Percentiles rank a stretch among this genome's conserved stretches.
Evolutionary conservation across 257 asterid genomes (phyloP).

Genomic region (Scutellaria galericulata): DNA sequence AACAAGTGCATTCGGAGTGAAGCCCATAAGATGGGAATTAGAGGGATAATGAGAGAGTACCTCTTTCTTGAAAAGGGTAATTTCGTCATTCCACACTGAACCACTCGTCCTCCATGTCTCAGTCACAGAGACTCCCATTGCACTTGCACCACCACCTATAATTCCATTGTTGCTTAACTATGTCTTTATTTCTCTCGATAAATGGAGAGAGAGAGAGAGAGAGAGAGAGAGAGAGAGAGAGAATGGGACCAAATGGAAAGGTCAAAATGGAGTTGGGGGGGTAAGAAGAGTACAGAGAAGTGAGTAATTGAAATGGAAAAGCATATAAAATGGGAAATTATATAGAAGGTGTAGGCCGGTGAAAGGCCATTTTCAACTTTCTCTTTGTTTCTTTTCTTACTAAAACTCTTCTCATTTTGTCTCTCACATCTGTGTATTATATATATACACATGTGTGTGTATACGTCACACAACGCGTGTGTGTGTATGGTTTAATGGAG

Average conservation of each 20-base stretch:
- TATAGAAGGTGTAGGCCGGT: slow-evolving; percentile 49
- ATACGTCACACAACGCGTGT: background rate
- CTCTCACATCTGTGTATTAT: slow-evolving; percentile 5
- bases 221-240: slow-evolving; percentile 12
- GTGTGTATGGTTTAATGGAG: no score
- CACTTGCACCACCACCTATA: slow-evolving; percentile 17
- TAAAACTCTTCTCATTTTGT: slow-evolving; percentile 33
- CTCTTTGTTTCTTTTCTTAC: slow-evolving; percentile 48
- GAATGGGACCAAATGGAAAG: background rate
- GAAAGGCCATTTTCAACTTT: slow-evolving; percentile 69
- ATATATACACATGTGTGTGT: no score
- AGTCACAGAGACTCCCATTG: background rate
- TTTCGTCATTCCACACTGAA: slow-evolving; percentile 42
- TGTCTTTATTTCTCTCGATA: no score
- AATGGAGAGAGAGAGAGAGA: no score
- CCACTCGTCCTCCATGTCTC: background rate
- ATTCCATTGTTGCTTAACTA: no score
- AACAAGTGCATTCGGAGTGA: no score
- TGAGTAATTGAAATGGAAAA: slow-evolving; percentile 23
- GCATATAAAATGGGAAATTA: background rate
- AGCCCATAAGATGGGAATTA: no score
- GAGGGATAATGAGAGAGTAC: background rate
- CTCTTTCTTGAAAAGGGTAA: slow-evolving; percentile 50
- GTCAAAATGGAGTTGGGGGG: background rate
- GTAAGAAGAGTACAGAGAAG: no score